phyloP scores from a whole-genome alignment of 78 protist species.

The Dictyostelium purpureum region DNA sequence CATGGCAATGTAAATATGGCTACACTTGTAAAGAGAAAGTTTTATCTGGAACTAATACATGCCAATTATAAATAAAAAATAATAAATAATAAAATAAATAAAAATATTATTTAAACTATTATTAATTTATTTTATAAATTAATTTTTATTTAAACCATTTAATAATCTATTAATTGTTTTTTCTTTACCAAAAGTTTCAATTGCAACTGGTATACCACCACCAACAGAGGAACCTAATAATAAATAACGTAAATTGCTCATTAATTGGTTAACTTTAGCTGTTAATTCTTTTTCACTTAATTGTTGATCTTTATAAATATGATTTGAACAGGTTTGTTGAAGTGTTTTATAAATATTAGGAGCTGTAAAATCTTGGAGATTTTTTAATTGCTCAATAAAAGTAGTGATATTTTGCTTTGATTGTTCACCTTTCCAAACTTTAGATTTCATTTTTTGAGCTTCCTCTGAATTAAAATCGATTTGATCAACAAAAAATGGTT shows the following conservation, averaged over 20 bases:
- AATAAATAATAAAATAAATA: too few relatives aligned
- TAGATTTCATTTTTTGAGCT: conserved; percentile 31
- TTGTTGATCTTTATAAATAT: background rate
- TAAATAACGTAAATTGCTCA: conserved; percentile 34
- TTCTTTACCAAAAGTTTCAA: conserved; percentile 51
- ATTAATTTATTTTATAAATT: background rate
- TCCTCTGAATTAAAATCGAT: conserved; percentile 10
- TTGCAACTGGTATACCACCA: conserved; percentile 61
- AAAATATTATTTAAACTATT: too few relatives aligned
- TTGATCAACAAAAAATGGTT: conserved; percentile 1
- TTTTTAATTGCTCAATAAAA: background rate
- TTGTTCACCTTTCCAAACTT: conserved; percentile 36
- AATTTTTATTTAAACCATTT: background rate
- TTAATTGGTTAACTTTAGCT: conserved; percentile 47
- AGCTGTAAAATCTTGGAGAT: background rate
- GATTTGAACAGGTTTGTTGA: background rate
- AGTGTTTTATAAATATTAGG: conserved; percentile 11
- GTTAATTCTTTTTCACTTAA: conserved; percentile 40
- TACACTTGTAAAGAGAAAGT: background rate
- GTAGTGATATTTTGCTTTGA: background rate
- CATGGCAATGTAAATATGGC: background rate
- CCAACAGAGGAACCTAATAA: conserved; percentile 27
- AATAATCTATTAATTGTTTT: conserved; percentile 15
- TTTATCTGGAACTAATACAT: too few relatives aligned
- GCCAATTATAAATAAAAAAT: too few relatives aligned